Conservation (phyloP, 495 filamentous ascomycete genomes). For the Annulohypoxylon moriforme region DNA sequence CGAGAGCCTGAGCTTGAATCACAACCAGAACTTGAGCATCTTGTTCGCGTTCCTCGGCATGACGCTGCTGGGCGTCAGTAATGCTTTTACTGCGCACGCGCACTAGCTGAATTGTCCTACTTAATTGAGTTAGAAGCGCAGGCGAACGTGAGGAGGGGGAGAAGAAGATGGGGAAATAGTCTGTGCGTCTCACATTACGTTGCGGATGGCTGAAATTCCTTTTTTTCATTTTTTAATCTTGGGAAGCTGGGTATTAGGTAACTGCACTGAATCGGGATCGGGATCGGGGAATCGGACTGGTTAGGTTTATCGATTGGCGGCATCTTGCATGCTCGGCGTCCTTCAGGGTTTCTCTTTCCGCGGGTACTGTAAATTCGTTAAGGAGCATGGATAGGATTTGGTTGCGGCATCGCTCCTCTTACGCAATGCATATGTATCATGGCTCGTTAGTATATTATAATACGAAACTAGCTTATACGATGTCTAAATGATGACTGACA, state of each 20-base stretch:
- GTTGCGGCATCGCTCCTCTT: background rate
- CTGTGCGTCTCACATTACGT: too few relatives aligned
- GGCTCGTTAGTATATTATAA: background rate
- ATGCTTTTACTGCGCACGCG: constrained; percentile 75
- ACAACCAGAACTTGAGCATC: constrained; percentile 82
- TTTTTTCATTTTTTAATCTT: constrained; percentile 3
- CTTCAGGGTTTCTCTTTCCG: background rate
- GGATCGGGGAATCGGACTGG: background rate
- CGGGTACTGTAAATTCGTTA: constrained; percentile 1
- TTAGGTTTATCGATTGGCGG: constrained; percentile 2
- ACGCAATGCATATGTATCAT: background rate
- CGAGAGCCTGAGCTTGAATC: constrained; percentile 83
- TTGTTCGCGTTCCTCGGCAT: constrained; percentile 90
- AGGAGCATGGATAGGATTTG: background rate
- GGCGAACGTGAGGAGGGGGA: background rate
- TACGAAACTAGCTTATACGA: background rate
- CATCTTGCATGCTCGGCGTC: constrained; percentile 29
- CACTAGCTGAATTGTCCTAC: constrained; percentile 29
- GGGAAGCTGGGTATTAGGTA: background rate
- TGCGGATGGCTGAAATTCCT: background rate
- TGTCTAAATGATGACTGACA: background rate
- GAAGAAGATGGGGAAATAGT: background rate
- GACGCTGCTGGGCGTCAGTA: constrained; percentile 86
- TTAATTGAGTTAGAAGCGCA: background rate
- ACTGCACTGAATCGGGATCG: constrained; percentile 3